These are phyloP conservation scores for Ganoderma leucocontextum DNA, from an alignment of 1,284 basidiomycete species.

Conservation along the genomic window DNA sequence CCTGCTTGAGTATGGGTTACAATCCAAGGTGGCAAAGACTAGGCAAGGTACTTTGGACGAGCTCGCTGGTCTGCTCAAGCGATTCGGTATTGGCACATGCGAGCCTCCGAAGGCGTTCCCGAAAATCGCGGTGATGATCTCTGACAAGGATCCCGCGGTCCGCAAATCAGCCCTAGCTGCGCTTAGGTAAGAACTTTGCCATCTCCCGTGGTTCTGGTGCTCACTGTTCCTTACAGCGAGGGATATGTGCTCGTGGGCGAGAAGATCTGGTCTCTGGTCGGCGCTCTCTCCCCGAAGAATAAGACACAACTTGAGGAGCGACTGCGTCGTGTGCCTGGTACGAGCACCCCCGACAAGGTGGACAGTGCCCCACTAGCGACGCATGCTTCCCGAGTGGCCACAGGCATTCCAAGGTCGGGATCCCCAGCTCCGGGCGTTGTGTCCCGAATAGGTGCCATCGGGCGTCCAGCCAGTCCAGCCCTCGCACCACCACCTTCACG, in stretches of 20 bases:
- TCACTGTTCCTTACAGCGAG: slow-evolving; percentile 58
- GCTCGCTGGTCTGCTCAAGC: slow-evolving; percentile 79
- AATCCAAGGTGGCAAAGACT: slow-evolving; percentile 90
- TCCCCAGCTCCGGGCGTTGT: slow-evolving; percentile 56
- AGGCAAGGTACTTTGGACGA: slow-evolving; percentile 89
- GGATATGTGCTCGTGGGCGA: slow-evolving; percentile 88
- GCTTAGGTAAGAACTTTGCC: slow-evolving; percentile 61
- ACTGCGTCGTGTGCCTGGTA: slow-evolving; percentile 80
- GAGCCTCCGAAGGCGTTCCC: slow-evolving; percentile 85
- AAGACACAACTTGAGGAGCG: slow-evolving; percentile 93
- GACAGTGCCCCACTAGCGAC: slow-evolving; percentile 47
- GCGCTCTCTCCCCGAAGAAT: slow-evolving; percentile 83
- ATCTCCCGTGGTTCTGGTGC: neutral
- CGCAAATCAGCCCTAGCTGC: slow-evolving; percentile 84
- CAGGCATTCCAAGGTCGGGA: slow-evolving; percentile 56
- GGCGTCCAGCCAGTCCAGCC: slow-evolving; percentile 74
- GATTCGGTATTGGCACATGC: slow-evolving; percentile 85
- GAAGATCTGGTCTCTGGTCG: slow-evolving; percentile 84
- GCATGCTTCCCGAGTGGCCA: slow-evolving; percentile 63
- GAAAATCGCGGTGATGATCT: slow-evolving; percentile 81
- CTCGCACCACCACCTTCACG: slow-evolving; percentile 57
- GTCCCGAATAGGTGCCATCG: slow-evolving; percentile 54
- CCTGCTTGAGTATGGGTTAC: slow-evolving; percentile 86
- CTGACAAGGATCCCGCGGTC: slow-evolving; percentile 88
- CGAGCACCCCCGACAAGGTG: slow-evolving; percentile 58